A percentile compares a stretch with the other conserved stretches of the same genome.
phyloP scores from a whole-genome alignment of 176 grass and related monocot species.

The Bromus sterilis region DNA sequence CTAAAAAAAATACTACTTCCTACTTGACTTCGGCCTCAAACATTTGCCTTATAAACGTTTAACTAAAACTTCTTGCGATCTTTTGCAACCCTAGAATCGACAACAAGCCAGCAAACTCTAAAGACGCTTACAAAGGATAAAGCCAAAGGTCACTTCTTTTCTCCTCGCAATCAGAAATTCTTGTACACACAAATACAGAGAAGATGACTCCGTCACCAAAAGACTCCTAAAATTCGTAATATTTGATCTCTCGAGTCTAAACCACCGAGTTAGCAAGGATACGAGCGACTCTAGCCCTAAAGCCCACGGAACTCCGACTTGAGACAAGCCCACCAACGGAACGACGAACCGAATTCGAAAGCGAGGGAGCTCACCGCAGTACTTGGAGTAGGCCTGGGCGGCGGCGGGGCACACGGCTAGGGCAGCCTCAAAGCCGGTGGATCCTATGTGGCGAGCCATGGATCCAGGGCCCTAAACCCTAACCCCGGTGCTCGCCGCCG shows the following conservation, averaged over 20 bases:
- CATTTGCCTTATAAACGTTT: neutral
- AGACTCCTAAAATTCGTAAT: neutral
- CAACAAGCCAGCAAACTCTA: neutral
- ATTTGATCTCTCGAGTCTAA: neutral
- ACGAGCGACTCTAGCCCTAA: neutral
- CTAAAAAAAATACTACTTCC: too few species aligned
- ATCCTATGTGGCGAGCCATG: slow-evolving; percentile 24
- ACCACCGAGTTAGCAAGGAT: neutral
- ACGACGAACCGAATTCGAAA: neutral
- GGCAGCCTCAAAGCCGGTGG: slow-evolving; percentile 21
- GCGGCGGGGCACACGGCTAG: slow-evolving; percentile 39
- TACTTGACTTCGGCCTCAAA: too few species aligned
- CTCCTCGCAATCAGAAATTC: neutral
- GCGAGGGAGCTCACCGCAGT: slow-evolving; percentile 59
- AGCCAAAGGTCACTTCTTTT: neutral
- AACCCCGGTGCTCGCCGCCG: slow-evolving; percentile 20
- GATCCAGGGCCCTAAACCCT: slow-evolving; percentile 26
- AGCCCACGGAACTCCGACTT: neutral
- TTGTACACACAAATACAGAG: neutral
- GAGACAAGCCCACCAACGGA: neutral
- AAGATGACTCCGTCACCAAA: neutral
- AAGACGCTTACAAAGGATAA: neutral
- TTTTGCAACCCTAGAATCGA: neutral
- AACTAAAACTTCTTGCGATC: neutral
- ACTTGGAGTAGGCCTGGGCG: slow-evolving; percentile 60